These are phyloP conservation scores for Ordospora pajunii DNA, from an alignment of 371 early-diverging fungal genomes.

Conservation along the genomic window DNA sequence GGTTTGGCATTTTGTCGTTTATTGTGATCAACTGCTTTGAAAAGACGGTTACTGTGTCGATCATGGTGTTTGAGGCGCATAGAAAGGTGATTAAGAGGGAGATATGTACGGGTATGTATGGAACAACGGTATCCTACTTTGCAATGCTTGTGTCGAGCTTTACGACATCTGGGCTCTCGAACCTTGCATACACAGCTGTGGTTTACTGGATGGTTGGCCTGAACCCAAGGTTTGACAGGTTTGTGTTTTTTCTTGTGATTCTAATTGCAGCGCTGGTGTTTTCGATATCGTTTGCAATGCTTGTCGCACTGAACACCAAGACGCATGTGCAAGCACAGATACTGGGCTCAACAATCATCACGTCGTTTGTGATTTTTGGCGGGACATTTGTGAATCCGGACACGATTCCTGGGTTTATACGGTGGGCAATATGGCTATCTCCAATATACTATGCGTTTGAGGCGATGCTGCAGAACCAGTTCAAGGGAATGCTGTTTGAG, in stretches of 20 bases:
- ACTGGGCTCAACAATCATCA: conserved; percentile 59
- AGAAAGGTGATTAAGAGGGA: conserved; percentile 62
- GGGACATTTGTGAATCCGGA: conserved; percentile 61
- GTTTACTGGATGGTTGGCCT: conserved; percentile 62
- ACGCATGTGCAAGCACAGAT: conserved; percentile 59
- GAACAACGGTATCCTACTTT: conserved; percentile 58
- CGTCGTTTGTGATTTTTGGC: conserved; percentile 62
- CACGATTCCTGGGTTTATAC: conserved; percentile 55
- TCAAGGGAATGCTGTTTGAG: conserved; percentile 7
- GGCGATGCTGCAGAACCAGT: conserved; percentile 35
- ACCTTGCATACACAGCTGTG: conserved; percentile 46
- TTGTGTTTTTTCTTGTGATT: conserved; percentile 59
- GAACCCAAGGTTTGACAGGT: conserved; percentile 43
- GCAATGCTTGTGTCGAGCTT: conserved; percentile 60
- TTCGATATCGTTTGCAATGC: conserved; percentile 57
- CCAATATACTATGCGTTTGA: conserved; percentile 58
- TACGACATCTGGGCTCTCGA: conserved; percentile 42
- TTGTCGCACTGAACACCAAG: conserved; percentile 59
- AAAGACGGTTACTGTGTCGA: conserved; percentile 58
- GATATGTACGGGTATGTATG: conserved; percentile 61
- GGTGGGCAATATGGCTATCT: conserved; percentile 63
- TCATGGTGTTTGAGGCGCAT: conserved; percentile 54
- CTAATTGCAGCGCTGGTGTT: conserved; percentile 45
- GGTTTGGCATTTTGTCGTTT: conserved; percentile 62
- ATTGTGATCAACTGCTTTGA: conserved; percentile 61